Evolutionary conservation across 1,139 yeast genomes (phyloP).

Genomic region (Saccharomyces hybrid): DNA sequence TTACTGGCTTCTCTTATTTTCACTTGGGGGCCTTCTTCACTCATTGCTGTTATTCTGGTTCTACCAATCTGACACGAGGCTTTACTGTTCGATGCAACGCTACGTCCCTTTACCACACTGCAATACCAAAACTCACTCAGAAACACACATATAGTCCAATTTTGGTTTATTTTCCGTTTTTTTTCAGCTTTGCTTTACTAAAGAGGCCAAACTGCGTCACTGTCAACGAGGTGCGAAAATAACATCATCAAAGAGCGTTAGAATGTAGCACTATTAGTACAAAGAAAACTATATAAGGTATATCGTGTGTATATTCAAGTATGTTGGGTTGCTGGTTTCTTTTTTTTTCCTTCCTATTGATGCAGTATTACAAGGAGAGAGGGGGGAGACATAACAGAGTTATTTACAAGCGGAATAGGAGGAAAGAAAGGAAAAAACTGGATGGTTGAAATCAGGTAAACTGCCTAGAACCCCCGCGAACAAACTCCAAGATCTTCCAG

Average conservation of each 20-base stretch:
- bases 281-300: neutral
- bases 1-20: conserved; percentile 79
- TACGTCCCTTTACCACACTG: neutral
- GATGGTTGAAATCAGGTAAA: conserved; percentile 47
- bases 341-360: neutral
- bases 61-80: neutral
- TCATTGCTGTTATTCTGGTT: conserved; percentile 15
- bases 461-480: conserved; percentile 86
- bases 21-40: conserved; percentile 63
- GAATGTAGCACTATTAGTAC: neutral
- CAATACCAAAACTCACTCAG: neutral
- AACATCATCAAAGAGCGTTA: neutral
- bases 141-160: neutral
- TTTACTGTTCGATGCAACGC: neutral
- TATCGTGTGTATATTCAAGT: neutral
- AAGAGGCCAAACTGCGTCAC: neutral
- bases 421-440: neutral
- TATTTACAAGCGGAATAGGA: neutral
- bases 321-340: neutral
- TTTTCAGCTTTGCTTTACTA: neutral
- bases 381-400: conserved; percentile 1
- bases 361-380: neutral
- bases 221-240: neutral
- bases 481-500: conserved; percentile 93
- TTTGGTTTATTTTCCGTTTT: neutral